Evolutionary conservation across 495 filamentous ascomycete species (phyloP).

Genomic region (Cryomyces antarcticus): DNA sequence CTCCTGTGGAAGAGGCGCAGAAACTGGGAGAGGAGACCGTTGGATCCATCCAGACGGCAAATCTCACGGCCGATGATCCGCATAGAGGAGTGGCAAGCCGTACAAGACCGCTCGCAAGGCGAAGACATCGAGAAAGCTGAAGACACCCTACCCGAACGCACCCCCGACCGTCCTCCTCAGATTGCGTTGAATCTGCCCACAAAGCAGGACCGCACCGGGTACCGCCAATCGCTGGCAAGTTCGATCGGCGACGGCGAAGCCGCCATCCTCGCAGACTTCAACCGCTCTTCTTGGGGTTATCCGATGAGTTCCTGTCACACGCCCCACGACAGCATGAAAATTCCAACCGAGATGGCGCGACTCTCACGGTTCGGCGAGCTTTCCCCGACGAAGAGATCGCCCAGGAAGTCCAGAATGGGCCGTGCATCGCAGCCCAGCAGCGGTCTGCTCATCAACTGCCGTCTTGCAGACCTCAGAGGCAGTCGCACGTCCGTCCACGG

Average conservation of each 20-base stretch:
- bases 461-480: conserved; percentile 5
- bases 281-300: conserved; percentile 13
- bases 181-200: conserved; percentile 6
- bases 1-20: conserved; percentile 6
- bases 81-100: conserved; percentile 2
- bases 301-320: conserved; percentile 8
- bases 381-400: conserved; percentile 7
- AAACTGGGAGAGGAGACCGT: conserved; percentile 3
- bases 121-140: conserved; percentile 13
- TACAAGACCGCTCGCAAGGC: neutral
- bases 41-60: conserved; percentile 6
- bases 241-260: conserved; percentile 12
- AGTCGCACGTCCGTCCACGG: conserved; percentile 5
- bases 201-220: conserved; percentile 2
- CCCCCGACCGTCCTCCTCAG: conserved; percentile 11
- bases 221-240: conserved; percentile 6
- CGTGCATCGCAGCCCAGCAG: conserved; percentile 4
- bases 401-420: neutral
- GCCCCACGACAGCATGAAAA: conserved; percentile 16
- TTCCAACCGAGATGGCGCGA: conserved; percentile 16
- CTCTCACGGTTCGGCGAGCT: conserved; percentile 7
- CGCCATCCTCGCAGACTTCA: conserved; percentile 9
- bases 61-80: conserved; percentile 13
- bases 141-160: conserved; percentile 1
- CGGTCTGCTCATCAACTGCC: conserved; percentile 7